These are phyloP conservation scores for Areca catechu DNA, from an alignment of 176 grass and related monocot genomes.

Conservation along the genomic window DNA sequence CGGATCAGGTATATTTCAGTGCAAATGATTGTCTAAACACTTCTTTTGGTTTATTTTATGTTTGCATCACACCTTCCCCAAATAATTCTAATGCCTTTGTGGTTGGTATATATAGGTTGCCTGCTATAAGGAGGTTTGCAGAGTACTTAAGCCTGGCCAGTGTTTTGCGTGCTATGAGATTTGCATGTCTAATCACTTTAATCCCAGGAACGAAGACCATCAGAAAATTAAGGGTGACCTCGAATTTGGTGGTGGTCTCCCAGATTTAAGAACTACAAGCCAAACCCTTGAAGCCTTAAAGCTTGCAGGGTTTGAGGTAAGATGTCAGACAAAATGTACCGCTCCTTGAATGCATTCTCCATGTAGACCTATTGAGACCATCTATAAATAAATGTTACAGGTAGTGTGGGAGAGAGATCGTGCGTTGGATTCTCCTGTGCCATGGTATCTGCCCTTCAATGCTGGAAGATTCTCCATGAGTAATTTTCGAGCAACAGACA, in stretches of 20 bases:
- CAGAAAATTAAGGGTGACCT: background rate
- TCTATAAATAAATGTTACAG: background rate
- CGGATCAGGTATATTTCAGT: background rate
- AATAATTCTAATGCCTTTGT: background rate
- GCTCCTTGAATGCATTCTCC: background rate
- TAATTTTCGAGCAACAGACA: background rate
- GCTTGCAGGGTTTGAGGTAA: slow-evolving; percentile 1
- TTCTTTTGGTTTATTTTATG: background rate
- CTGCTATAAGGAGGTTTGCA: background rate
- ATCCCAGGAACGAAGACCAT: background rate
- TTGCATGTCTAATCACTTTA: background rate
- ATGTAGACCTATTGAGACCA: background rate
- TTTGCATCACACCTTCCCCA: background rate
- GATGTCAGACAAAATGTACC: background rate
- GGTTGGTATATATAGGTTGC: background rate
- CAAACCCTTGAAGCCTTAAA: background rate
- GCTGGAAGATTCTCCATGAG: background rate
- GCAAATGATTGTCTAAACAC: background rate
- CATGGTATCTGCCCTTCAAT: background rate
- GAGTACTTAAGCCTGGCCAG: background rate
- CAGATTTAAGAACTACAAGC: background rate
- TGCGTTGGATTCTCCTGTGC: background rate
- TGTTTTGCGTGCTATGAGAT: background rate
- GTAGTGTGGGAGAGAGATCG: background rate
- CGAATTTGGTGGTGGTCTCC: background rate